A percentile compares a stretch with the other conserved stretches of the same genome.
Conservation (phyloP, 2,329 filamentous ascomycete species). For the Colletotrichum eremochloae region DNA sequence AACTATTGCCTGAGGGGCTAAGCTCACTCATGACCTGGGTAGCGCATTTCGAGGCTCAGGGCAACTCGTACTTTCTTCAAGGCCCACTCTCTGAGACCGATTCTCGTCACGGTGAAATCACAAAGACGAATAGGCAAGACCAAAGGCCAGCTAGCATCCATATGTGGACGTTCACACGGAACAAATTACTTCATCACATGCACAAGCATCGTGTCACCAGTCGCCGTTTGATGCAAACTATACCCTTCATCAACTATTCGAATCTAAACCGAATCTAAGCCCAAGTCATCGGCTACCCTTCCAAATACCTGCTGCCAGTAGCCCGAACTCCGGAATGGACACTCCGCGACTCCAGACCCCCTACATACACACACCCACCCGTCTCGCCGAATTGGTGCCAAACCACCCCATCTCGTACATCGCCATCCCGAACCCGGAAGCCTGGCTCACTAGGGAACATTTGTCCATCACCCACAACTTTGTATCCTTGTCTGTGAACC, state of each 20-base stretch:
- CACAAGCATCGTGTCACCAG: background rate
- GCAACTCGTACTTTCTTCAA: background rate
- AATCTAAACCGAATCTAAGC: background rate
- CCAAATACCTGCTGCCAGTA: background rate
- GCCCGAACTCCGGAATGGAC: background rate
- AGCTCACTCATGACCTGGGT: background rate
- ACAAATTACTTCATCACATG: background rate
- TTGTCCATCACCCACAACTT: conserved; percentile 32
- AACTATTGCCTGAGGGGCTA: background rate
- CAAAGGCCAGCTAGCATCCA: background rate
- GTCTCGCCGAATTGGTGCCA: background rate
- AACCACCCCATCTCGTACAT: conserved; percentile 37
- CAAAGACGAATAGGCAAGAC: background rate
- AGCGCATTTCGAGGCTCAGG: background rate
- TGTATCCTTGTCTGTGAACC: conserved; percentile 16
- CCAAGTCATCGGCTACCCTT: background rate
- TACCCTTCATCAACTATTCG: background rate
- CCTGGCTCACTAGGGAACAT: conserved; percentile 21
- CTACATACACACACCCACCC: background rate
- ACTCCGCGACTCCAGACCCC: too few relatives aligned
- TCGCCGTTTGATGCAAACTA: background rate
- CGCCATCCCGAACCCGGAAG: conserved; percentile 32
- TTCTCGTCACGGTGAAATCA: background rate
- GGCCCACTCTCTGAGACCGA: background rate
- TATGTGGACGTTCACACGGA: background rate